Evolutionary conservation across 2,329 filamentous ascomycete genomes (phyloP), one percentile per base, ranked within the genome.

Genomic region (Immersiporthe knoxdaviesiana): DNA sequence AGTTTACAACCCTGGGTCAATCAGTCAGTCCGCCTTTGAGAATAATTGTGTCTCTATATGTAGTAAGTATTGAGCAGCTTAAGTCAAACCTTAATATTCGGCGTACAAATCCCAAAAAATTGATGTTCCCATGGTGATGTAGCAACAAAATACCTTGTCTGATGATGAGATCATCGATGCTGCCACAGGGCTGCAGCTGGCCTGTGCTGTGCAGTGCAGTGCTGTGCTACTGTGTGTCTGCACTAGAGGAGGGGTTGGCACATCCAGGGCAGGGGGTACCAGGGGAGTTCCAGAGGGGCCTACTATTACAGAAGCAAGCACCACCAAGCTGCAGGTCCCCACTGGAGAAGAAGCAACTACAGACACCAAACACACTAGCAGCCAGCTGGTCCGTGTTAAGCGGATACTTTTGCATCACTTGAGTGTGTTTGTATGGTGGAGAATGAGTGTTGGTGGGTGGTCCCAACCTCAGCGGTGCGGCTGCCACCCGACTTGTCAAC

Each of bases 131-230:
- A n/a, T n/a, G 39, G 50, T 6, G 24, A 21, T 32, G 11, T n/a
- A 7, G 54, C 18, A 59, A 7, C n/a, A n/a, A 24, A 37, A 37
- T n/a, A 21, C 39, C 30, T 30, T 27, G 41, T 32, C 30, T n/a
- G 44, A 32, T 65, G 63, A 65, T 59, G 52, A 65, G 63, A 59
- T 65, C 63, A 65, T 65, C 52, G 63, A 65, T 21, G 21, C 24
- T 30, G 47, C 63, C 41, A n/a, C 35, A 44, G 16, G 21, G 41
- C 41, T 21, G 41, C 44, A 47, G 41, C 41, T 44, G 16, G 44
- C 44, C 44, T 21, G 41, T 44, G 41, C 41, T 44, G 41, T 44
- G 41, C 44, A 5, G 41, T 44, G 41, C 41, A 21, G 41, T 44
- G 41, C 41, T 10, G 37, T 39, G 37, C 37, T 35, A n/a, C n/a